Evolutionary conservation across 352 stramenopile species (phyloP), one percentile per base, ranked within the genome.

Genomic region (Globisporangium rhizosaccharum): DNA sequence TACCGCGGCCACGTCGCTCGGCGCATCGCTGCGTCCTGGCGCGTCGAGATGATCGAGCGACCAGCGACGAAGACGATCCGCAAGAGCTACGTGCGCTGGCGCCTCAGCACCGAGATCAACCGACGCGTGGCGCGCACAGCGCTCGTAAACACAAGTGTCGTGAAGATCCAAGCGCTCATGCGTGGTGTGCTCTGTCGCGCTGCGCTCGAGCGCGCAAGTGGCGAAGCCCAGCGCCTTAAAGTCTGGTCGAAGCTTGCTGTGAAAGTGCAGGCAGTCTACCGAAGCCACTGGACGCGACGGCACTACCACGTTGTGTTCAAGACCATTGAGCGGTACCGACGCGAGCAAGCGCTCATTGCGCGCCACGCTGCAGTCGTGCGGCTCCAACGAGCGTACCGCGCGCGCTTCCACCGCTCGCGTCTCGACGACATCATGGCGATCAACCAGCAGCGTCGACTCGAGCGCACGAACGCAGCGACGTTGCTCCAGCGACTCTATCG

Each of bases 361-460:
- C 65, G 61, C 23, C 56, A 85, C 60, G 66, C 60, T 6, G 81
- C 81, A 1, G 76, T 70, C 20, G 59, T 73, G 39, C 65, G 56
- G 3, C 65, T 92, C 10, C 83, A 92, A 51, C 66, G 70, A 2
- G 70, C 61, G 20, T 92, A 87, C 36, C 80, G 79, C 7, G 69
- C 72, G 18, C 73, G 81, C 3, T 88, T 88, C 61, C 75, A 82
- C 41, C 71, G 83, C 4, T 90, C 79, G n/a, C 71, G 74, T 3
- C 75, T 92, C 41, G 79, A 87, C 48, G 83, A 92, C 41, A 45
- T 92, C 54, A 88, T 90, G 60, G 68, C 70, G 14, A 73, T 90
- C 36, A 85, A 89, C 42, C 71, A 84, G 48, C 71, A 67, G 23
- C 75, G 72, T 0, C 72, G 80, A 14, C 67, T 75, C 50, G 79